Conservation (phyloP, 73 alveolate genomes). For the Blepharisma japonicum region DNA sequence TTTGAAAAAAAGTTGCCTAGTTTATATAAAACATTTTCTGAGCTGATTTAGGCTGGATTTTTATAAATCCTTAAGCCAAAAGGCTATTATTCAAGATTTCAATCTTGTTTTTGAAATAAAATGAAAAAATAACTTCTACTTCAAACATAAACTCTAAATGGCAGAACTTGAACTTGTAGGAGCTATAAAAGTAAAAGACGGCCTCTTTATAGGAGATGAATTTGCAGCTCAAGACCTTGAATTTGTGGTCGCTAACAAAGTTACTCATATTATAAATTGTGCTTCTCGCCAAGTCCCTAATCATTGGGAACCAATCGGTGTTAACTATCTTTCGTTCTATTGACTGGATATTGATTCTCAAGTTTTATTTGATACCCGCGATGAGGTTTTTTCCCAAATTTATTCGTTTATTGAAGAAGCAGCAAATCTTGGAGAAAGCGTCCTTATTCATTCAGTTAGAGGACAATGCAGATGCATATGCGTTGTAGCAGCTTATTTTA, state of each 20-base stretch:
- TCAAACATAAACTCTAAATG: no score
- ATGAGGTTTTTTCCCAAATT: conserved; percentile 87
- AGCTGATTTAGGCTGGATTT: no score
- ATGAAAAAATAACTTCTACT: no score
- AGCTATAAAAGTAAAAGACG: conserved; percentile 82
- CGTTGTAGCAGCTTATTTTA: conserved; percentile 89
- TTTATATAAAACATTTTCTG: no score
- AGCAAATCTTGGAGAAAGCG: conserved; percentile 88
- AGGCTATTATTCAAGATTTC: no score
- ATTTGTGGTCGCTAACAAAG: conserved; percentile 91
- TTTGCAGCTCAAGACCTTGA: conserved; percentile 89
- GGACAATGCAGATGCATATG: conserved; percentile 95
- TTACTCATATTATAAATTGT: conserved; percentile 93
- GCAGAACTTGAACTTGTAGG: conserved; percentile 66
- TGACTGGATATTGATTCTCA: conserved; percentile 92
- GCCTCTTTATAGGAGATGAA: conserved; percentile 85
- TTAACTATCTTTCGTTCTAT: conserved; percentile 81
- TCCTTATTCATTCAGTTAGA: conserved; percentile 94
- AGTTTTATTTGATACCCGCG: conserved; percentile 82
- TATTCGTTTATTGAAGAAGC: conserved; percentile 92
- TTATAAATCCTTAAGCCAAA: no score
- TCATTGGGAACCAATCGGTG: conserved; percentile 92
- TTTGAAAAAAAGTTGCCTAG: no score
- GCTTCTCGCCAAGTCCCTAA: conserved; percentile 91
- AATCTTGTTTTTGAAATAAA: no score